Evolutionary conservation across 2,329 filamentous ascomycete species (phyloP).

Genomic region (Amesomyces nigricolor): DNA sequence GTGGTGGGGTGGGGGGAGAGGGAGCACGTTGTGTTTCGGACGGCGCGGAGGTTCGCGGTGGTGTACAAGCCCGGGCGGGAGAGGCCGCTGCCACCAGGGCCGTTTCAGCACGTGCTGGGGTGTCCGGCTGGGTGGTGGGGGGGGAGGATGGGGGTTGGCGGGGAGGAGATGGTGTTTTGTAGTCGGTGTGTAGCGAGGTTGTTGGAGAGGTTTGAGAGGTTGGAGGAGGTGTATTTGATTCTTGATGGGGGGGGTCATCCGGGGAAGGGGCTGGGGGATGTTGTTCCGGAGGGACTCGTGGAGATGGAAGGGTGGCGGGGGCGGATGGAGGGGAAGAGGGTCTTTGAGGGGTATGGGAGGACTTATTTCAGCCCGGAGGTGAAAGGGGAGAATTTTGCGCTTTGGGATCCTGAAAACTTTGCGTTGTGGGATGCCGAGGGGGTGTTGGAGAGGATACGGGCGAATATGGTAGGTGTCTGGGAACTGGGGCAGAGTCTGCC

Average conservation of each 20-base stretch:
- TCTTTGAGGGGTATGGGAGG: constrained; percentile 12
- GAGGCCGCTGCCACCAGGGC: neutral
- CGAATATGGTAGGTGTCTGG: constrained; percentile 7
- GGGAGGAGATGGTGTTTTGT: constrained; percentile 11
- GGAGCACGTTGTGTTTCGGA: constrained; percentile 15
- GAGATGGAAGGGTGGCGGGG: neutral
- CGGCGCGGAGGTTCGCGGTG: constrained; percentile 14
- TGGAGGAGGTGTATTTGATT: constrained; percentile 18
- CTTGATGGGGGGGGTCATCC: constrained; percentile 7
- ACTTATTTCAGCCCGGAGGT: constrained; percentile 10
- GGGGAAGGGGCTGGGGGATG: neutral
- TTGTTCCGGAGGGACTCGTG: too few relatives aligned
- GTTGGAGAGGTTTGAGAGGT: constrained; percentile 13
- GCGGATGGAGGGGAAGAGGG: neutral
- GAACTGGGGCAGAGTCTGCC: neutral
- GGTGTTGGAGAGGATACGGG: constrained; percentile 12
- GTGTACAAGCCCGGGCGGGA: constrained; percentile 14
- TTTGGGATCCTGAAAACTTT: constrained; percentile 3
- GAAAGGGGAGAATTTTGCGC: neutral
- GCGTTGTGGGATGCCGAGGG: constrained; percentile 6
- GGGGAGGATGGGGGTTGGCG: neutral
- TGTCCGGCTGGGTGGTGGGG: constrained; percentile 2
- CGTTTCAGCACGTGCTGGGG: constrained; percentile 5
- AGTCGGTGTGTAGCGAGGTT: constrained; percentile 13
- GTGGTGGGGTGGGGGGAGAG: constrained; percentile 11